These are phyloP conservation scores for Sanghuangporus weigelae DNA, from an alignment of 1,284 basidiomycete genomes.

Conservation along the genomic window DNA sequence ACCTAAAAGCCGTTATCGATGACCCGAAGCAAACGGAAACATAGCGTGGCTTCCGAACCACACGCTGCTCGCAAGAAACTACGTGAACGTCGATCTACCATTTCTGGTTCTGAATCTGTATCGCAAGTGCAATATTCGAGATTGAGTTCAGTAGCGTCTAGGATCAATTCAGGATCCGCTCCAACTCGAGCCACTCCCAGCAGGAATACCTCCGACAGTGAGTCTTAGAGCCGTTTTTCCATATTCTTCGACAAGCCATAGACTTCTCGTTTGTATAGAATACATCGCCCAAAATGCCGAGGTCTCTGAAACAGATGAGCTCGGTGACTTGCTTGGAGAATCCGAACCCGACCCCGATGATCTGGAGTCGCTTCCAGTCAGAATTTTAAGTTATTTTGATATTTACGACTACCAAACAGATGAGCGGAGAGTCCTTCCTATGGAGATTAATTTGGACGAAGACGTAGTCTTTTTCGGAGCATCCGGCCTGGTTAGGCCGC, in stretches of 20 bases:
- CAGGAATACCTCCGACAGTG: neutral
- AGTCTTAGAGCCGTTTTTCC: neutral
- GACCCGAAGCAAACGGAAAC: neutral
- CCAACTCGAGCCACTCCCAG: neutral
- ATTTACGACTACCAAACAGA: constrained; percentile 15
- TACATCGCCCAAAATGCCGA: constrained; percentile 28
- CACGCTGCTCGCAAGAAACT: neutral
- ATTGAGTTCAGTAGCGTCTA: neutral
- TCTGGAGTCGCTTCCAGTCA: constrained; percentile 11
- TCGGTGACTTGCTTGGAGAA: constrained; percentile 34
- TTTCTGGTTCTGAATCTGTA: neutral
- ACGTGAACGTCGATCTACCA: neutral
- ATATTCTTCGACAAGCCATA: too few relatives aligned
- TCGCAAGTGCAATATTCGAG: neutral
- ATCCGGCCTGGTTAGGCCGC: constrained; percentile 14
- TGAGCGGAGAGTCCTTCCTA: constrained; percentile 30
- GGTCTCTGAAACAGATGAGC: constrained; percentile 31
- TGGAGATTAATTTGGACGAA: constrained; percentile 28
- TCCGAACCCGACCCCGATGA: constrained; percentile 25
- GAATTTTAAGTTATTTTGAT: constrained; percentile 7
- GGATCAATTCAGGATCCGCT: neutral
- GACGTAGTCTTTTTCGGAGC: neutral
- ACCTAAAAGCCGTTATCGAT: neutral
- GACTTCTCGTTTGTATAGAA: neutral
- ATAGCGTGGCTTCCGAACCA: neutral